Evolutionary conservation across 495 filamentous ascomycete genomes (phyloP).

Genomic region (Cercophora sp.): DNA sequence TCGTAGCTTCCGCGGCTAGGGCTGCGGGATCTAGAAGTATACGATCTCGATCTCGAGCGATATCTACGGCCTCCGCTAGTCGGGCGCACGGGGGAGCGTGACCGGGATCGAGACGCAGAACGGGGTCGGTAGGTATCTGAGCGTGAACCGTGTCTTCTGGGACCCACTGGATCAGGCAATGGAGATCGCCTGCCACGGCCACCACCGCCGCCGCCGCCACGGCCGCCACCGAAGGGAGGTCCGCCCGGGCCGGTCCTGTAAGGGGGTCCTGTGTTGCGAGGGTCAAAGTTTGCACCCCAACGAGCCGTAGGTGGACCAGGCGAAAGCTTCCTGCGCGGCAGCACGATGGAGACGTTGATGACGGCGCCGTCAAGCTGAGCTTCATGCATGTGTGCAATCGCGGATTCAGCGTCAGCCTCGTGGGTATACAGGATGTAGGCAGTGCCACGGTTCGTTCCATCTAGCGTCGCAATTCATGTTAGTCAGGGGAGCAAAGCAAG

Average conservation of each 20-base stretch:
- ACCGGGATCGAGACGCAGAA: conserved; percentile 46
- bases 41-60: conserved; percentile 34
- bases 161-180: conserved; percentile 25
- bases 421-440: conserved; percentile 86
- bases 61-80: conserved; percentile 33
- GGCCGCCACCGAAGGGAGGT: too few species aligned
- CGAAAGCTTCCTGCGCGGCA: conserved; percentile 70
- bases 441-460: conserved; percentile 85
- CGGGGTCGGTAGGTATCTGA: conserved; percentile 52
- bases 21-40: conserved; percentile 49
- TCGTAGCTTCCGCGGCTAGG: conserved; percentile 61
- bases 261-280: conserved; percentile 41
- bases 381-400: conserved; percentile 97
- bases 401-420: conserved; percentile 75
- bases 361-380: conserved; percentile 85
- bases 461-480: conserved; percentile 42
- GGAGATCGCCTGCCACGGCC: conserved; percentile 31
- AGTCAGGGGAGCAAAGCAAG: not conserved
- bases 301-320: conserved; percentile 47
- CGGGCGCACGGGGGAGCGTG: conserved; percentile 35
- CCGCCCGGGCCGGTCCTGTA: conserved; percentile 14
- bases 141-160: conserved; percentile 39
- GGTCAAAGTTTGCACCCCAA: conserved; percentile 44
- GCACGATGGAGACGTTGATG: conserved; percentile 89
- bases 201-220: too few species aligned